phyloP scores from a whole-genome alignment of 192 early-diverging fungal species.

The Coemansia sp. region DNA sequence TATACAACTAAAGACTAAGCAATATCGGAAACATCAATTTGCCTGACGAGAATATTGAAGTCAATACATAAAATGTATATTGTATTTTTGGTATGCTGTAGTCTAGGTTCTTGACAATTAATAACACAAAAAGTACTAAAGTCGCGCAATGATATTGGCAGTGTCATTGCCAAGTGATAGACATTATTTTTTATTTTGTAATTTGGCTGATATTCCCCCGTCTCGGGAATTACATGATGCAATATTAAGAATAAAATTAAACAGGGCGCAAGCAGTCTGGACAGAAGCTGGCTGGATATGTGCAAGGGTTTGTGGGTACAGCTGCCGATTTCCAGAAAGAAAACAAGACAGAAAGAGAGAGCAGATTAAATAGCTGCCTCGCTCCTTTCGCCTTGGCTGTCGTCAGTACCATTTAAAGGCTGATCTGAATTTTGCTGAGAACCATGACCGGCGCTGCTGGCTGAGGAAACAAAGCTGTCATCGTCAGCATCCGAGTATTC shows the following conservation, averaged over 20 bases:
- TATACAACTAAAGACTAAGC: no score
- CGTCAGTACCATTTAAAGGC: neutral
- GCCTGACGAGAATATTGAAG: no score
- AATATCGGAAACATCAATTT: no score
- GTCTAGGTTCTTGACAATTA: no score
- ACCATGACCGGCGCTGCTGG: neutral
- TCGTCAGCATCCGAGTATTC: conserved; percentile 4
- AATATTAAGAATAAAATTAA: conserved; percentile 13
- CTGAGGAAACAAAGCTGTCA: neutral
- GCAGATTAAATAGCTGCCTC: neutral
- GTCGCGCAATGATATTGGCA: neutral
- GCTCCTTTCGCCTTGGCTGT: neutral
- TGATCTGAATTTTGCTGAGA: neutral
- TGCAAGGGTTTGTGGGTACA: neutral
- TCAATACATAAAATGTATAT: no score
- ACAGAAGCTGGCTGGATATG: neutral
- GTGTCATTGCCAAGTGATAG: neutral
- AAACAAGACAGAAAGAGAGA: neutral
- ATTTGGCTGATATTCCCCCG: conserved; percentile 22
- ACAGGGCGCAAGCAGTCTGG: neutral
- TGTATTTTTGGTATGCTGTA: conserved; percentile 53
- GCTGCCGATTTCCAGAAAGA: neutral
- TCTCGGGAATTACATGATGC: conserved; percentile 30
- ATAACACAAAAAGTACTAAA: no score
- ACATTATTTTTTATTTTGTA: neutral